phyloP scores from a whole-genome alignment of 148 eudicot genomes.

The Fagopyrum esculentum region DNA sequence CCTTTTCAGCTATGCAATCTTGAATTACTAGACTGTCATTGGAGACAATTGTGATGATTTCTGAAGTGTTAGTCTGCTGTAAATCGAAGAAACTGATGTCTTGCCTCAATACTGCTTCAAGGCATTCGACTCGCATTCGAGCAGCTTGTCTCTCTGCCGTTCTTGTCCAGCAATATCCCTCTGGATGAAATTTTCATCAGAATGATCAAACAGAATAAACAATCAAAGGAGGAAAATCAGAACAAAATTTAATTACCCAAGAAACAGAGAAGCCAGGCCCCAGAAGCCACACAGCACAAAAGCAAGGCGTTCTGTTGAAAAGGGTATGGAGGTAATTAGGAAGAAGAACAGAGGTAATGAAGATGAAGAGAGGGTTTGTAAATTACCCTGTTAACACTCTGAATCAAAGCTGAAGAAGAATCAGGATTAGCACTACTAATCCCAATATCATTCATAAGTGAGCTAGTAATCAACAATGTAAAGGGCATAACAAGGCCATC shows the following conservation, averaged over 20 bases:
- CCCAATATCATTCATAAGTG: slow-evolving; percentile 10
- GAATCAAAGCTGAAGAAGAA: not conserved
- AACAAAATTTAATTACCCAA: not conserved
- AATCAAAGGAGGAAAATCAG: not conserved
- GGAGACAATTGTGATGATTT: slow-evolving; percentile 30
- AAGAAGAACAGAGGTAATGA: not conserved
- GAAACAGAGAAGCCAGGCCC: slow-evolving; percentile 9
- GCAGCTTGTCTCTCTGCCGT: slow-evolving; percentile 37
- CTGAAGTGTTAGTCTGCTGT: slow-evolving; percentile 22
- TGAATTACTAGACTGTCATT: slow-evolving; percentile 30
- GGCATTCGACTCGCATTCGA: slow-evolving; percentile 21
- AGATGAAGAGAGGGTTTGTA: not conserved
- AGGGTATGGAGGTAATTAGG: not conserved
- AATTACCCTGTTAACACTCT: slow-evolving; percentile 13
- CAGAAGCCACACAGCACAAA: slow-evolving; percentile 8
- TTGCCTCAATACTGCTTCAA: slow-evolving; percentile 34
- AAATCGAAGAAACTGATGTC: slow-evolving; percentile 32
- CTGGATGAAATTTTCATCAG: slow-evolving; percentile 5
- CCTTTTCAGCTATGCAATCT: slow-evolving; percentile 35
- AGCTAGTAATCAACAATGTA: slow-evolving; percentile 1
- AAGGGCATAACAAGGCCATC: slow-evolving; percentile 12
- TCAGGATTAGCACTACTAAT: not conserved
- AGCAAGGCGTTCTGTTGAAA: slow-evolving; percentile 5
- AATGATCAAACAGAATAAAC: not conserved
- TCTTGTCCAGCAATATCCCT: slow-evolving; percentile 40